phyloP scores from a whole-genome alignment of 306 rosid species.

The Vachellia pachyceras region DNA sequence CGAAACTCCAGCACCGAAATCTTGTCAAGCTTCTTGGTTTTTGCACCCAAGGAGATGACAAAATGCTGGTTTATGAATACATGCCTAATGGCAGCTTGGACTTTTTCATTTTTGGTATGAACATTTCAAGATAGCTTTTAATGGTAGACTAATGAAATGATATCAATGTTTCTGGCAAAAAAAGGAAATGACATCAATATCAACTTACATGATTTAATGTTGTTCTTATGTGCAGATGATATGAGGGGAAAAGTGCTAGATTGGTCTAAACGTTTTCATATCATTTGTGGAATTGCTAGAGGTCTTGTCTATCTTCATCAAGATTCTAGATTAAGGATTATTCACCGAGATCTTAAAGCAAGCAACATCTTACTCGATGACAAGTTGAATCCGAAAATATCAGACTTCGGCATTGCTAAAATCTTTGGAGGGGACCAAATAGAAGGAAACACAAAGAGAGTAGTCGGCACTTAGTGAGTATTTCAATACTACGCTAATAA shows the following conservation, averaged over 20 bases:
- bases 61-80: constrained; percentile 40
- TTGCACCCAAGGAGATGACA: constrained; percentile 38
- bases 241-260: neutral
- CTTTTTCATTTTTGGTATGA: constrained; percentile 50
- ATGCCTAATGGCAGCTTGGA: constrained; percentile 45
- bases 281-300: constrained; percentile 46
- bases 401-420: constrained; percentile 56
- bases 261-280: constrained; percentile 49
- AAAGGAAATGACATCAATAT: too few species aligned
- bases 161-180: neutral
- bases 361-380: constrained; percentile 52
- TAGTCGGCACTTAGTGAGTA: constrained; percentile 63
- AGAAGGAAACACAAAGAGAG: constrained; percentile 55
- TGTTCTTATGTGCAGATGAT: constrained; percentile 21
- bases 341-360: constrained; percentile 55
- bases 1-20: constrained; percentile 55
- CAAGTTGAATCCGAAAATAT: constrained; percentile 50
- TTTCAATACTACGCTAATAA: neutral
- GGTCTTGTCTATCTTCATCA: constrained; percentile 58
- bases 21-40: constrained; percentile 55
- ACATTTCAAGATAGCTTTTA: neutral
- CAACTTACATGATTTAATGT: neutral
- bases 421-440: constrained; percentile 47
- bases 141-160: neutral
- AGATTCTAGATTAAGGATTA: constrained; percentile 48